A percentile compares a stretch with the other conserved stretches of the same genome.
Evolutionary conservation across 371 early-diverging fungal species (phyloP).

Genomic region (Mucor circinelloides): DNA sequence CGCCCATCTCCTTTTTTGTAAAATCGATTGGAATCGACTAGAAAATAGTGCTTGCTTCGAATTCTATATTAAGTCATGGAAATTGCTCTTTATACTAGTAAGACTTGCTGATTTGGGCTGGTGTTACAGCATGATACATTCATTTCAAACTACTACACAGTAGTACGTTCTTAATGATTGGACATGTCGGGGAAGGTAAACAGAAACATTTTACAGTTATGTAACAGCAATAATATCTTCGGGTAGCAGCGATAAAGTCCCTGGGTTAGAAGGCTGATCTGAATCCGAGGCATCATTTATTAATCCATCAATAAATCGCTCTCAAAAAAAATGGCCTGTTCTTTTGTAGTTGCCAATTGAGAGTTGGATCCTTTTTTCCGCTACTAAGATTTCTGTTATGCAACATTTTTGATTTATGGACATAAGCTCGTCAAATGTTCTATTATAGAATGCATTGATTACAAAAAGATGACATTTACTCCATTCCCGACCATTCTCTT

Average conservation of each 20-base stretch:
- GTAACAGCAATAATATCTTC: no score
- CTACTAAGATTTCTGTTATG: not conserved
- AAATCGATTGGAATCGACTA: not conserved
- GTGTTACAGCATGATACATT: not conserved
- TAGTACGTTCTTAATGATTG: not conserved
- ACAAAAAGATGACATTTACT: no score
- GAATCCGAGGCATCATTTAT: no score
- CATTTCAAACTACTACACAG: not conserved
- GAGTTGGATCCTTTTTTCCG: not conserved
- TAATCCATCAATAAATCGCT: not conserved
- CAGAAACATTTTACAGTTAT: not conserved
- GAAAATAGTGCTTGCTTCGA: not conserved
- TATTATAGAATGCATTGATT: no score
- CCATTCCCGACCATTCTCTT: no score
- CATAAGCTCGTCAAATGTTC: no score
- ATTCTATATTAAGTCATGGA: not conserved
- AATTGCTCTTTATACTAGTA: not conserved
- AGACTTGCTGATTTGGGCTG: not conserved
- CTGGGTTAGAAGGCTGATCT: no score
- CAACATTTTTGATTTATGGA: not conserved
- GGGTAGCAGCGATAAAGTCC: no score
- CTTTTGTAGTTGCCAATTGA: not conserved
- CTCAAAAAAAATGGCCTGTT: not conserved
- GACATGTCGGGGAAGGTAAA: not conserved
- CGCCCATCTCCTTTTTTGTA: not conserved